Conservation (phyloP, 2,329 filamentous ascomycete genomes). For the Neofusicoccum ribis region DNA sequence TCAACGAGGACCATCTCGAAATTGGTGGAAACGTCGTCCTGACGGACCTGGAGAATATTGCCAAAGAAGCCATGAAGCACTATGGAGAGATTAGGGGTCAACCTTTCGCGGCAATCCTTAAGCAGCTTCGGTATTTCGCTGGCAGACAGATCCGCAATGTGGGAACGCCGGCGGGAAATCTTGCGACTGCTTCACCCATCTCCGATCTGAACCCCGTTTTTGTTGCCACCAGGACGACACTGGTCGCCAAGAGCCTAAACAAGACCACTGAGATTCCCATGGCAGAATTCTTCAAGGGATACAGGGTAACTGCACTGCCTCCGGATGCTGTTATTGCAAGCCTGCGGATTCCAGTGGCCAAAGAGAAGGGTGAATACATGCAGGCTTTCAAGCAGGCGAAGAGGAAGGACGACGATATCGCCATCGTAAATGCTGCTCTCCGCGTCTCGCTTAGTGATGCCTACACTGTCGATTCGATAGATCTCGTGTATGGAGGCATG, state of each 20-base stretch:
- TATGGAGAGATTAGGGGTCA: constrained; percentile 74
- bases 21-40: constrained; percentile 90
- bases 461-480: constrained; percentile 70
- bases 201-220: constrained; percentile 95
- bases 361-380: constrained; percentile 76
- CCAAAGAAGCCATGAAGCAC: constrained; percentile 72
- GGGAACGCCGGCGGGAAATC: constrained; percentile 92
- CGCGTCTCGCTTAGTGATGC: constrained; percentile 69
- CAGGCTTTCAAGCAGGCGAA: constrained; percentile 95
- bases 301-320: constrained; percentile 79
- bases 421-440: constrained; percentile 88
- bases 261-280: constrained; percentile 85
- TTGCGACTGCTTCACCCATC: constrained; percentile 93
- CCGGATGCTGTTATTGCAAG: constrained; percentile 81
- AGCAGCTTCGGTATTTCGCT: constrained; percentile 92
- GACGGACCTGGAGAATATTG: constrained; percentile 86
- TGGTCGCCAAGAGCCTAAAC: constrained; percentile 75
- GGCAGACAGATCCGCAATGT: constrained; percentile 95
- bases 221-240: constrained; percentile 77
- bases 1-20: constrained; percentile 80
- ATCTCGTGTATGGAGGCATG: constrained; percentile 93
- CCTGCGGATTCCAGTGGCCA: constrained; percentile 79
- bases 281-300: constrained; percentile 88
- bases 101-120: constrained; percentile 86
- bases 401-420: constrained; percentile 96